Base-by-base conservation (phyloP, 192 early-diverging fungal species). In the Backusella mclennaniae region DNA sequence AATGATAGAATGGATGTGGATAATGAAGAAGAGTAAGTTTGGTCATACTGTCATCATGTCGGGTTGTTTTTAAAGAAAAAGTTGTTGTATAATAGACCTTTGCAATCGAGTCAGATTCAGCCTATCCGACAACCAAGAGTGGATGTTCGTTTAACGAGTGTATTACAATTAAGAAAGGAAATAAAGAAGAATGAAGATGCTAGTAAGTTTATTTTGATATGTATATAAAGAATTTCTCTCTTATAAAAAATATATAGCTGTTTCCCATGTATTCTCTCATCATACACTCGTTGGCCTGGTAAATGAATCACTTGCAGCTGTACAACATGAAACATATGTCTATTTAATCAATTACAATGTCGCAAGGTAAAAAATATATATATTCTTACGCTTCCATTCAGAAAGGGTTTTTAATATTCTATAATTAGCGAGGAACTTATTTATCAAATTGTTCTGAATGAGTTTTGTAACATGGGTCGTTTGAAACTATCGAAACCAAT, bases 281-380 rank as follows among this genome's bases (percentile, higher is more conserved):
- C 95, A 98, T 77, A 93, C 90, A 0, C 95, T 96, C 87, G 95
- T 99, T 23, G 97, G 97, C 23, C 89, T 89, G 78, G 89, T 98
- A 9, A 94, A 97, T 76, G 90, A 95, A 71, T 76, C 80, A 1
- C 80, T 91, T 21, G 96, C 94, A 7, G 84, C 97, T 44, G 87
- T 99, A 52, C 97, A 99, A 77, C 86, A 96, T 84, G 89, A 95
- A 74, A 92, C 93, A 6, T 90, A 90, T 67, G 81, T 99, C 4
- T 98, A 93, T 75, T 84, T 98, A 85, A 80, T 97, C 6, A 90
- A 99, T 68, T 95, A 92, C 76, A 85, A 90, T 73, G 87, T 89
- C 35, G 74, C 92, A 36, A 91, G 91, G 93, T 94, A 85, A 56
- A 31, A 31, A 31, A 31, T 1, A 31, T n/a, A n/a, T n/a, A n/a